Percentiles rank a stretch among this genome's conserved stretches.
These are phyloP conservation scores for Catharanthus roseus DNA, from an alignment of 257 asterid genomes.

Conservation along the genomic window DNA sequence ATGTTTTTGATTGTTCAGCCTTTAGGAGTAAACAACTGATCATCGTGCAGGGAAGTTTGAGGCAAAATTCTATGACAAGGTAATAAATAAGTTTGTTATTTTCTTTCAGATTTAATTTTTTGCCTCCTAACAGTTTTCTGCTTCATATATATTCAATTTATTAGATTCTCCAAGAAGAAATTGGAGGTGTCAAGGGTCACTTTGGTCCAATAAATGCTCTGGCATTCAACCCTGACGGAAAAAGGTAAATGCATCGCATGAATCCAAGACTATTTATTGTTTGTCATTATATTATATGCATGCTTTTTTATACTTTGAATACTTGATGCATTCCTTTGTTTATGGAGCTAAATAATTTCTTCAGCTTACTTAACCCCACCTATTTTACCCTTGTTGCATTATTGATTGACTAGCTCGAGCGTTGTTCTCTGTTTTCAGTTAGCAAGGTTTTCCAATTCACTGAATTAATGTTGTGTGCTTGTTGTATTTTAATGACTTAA, in stretches of 20 bases:
- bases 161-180: constrained; percentile 78
- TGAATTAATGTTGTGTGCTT: not conserved
- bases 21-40: constrained; percentile 72
- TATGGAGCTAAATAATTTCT: not conserved
- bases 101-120: not conserved
- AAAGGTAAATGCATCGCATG: constrained; percentile 46
- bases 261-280: not conserved
- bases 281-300: not conserved
- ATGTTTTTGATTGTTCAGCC: too few species aligned
- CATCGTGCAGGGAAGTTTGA: constrained; percentile 96
- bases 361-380: not conserved
- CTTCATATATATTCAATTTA: constrained; percentile 9
- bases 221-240: constrained; percentile 95
- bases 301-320: too few species aligned
- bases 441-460: not conserved
- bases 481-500: not conserved
- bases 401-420: not conserved
- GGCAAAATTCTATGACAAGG: constrained; percentile 93
- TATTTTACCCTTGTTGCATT: not conserved
- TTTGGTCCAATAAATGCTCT: constrained; percentile 94
- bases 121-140: constrained; percentile 7
- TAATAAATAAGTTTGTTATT: constrained; percentile 14
- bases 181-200: constrained; percentile 95
- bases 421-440: not conserved
- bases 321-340: not conserved